Conservation (phyloP, 306 rosid species). For the Cicer cuneatum region DNA sequence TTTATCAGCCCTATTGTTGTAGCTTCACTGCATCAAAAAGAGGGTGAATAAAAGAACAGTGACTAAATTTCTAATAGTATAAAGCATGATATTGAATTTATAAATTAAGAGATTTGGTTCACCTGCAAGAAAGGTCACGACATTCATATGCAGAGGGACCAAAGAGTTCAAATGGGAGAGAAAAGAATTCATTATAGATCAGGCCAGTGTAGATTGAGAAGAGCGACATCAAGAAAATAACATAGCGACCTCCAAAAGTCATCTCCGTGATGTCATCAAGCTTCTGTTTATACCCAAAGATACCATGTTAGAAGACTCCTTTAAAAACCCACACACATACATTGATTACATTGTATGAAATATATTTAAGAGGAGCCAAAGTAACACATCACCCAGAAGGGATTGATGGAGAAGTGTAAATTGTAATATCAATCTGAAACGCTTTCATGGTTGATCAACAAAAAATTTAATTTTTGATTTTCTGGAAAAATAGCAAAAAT, state of each 20-base stretch:
- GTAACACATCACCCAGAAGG: conserved; percentile 11
- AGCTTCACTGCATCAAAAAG: conserved; percentile 65
- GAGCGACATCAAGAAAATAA: conserved; percentile 84
- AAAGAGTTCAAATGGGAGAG: conserved; percentile 84
- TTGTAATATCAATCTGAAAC: conserved; percentile 23
- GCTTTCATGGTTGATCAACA: background rate
- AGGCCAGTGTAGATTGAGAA: conserved; percentile 97
- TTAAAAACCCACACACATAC: conserved; percentile 7
- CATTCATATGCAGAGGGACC: conserved; percentile 91
- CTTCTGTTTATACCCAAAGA: conserved; percentile 64
- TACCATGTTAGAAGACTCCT: conserved; percentile 32
- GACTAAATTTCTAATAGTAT: conserved; percentile 30
- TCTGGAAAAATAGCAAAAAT: conserved; percentile 19
- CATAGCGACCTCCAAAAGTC: conserved; percentile 99
- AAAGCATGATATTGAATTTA: conserved; percentile 31
- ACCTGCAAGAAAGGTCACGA: conserved; percentile 91
- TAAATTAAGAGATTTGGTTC: conserved; percentile 43
- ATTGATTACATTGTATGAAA: background rate
- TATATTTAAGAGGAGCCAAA: conserved; percentile 11
- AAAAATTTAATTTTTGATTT: conserved; percentile 19
- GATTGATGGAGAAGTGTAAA: conserved; percentile 28
- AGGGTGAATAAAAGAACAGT: conserved; percentile 21
- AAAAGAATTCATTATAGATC: conserved; percentile 95
- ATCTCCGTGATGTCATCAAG: conserved; percentile 95
- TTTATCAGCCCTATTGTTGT: conserved; percentile 83